Percentiles rank a stretch among this genome's conserved stretches.
Evolutionary conservation across 2,329 filamentous ascomycete genomes (phyloP).

Genomic region (Capronia coronata): DNA sequence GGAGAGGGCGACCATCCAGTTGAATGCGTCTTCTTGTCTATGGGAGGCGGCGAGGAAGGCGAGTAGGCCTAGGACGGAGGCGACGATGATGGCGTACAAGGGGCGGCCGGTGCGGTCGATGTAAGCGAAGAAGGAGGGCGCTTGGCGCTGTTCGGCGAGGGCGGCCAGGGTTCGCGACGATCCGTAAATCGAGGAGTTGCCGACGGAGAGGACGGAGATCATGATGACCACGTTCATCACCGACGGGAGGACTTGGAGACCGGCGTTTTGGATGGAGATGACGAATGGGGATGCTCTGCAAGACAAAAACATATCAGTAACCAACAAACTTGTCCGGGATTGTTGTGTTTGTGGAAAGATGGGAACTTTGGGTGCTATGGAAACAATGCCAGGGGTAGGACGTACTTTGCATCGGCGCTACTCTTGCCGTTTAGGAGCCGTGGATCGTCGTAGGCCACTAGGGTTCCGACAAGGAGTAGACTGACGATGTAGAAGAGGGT

Average conservation of each 20-base stretch:
- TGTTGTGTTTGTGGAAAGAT: too few relatives aligned
- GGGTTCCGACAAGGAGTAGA: conserved; percentile 42
- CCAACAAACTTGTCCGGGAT: too few relatives aligned
- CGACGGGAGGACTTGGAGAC: conserved; percentile 54
- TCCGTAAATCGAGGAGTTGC: conserved; percentile 54
- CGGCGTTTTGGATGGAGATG: conserved; percentile 56
- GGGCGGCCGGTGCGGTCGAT: conserved; percentile 44
- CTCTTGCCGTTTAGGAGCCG: conserved; percentile 37
- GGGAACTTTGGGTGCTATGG: too few relatives aligned
- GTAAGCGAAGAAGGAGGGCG: conserved; percentile 41
- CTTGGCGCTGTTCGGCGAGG: conserved; percentile 43
- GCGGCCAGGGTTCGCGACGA: conserved; percentile 53
- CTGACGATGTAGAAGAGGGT: conserved; percentile 46
- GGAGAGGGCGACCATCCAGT: conserved; percentile 60
- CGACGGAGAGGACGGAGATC: conserved; percentile 54
- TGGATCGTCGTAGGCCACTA: conserved; percentile 38
- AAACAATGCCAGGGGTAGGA: not conserved
- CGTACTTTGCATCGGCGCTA: conserved; percentile 35
- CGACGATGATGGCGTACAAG: conserved; percentile 37
- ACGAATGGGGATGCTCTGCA: conserved; percentile 56
- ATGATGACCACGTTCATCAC: conserved; percentile 64
- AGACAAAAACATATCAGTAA: not conserved
- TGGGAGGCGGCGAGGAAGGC: conserved; percentile 39
- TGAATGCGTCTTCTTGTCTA: conserved; percentile 50
- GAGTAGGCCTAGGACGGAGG: conserved; percentile 38